Conservation (phyloP, 2,329 filamentous ascomycete species). For the Cladosporium sp. region DNA sequence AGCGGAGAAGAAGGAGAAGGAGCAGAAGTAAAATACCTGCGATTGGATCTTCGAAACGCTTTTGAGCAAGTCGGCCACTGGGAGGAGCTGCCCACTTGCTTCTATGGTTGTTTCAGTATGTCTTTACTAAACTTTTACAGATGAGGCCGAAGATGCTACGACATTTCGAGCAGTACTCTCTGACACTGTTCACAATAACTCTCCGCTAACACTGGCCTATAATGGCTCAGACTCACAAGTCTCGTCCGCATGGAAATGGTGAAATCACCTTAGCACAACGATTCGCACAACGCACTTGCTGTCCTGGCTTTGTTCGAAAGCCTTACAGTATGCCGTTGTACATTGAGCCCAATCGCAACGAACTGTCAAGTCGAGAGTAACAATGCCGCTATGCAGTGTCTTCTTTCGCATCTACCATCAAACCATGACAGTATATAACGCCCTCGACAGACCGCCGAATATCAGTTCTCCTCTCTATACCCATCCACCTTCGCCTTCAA, state of each 20-base stretch:
- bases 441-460: neutral
- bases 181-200: neutral
- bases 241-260: neutral
- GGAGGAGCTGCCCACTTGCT: neutral
- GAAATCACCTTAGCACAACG: neutral
- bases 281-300: neutral
- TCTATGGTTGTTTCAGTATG: neutral
- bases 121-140: neutral
- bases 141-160: neutral
- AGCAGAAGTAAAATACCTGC: neutral
- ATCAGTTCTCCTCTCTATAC: neutral
- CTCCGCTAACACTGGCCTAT: neutral
- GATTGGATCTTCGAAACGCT: neutral
- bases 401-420: no score
- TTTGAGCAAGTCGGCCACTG: no score
- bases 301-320: neutral
- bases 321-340: no score
- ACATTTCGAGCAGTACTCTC: neutral
- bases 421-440: neutral
- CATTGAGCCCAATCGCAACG: no score
- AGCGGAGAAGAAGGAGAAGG: constrained; percentile 38
- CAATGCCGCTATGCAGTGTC: neutral
- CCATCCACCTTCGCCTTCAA: neutral
- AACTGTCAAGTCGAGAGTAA: neutral
- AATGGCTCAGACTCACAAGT: neutral